phyloP scores from a whole-genome alignment of 139 green algal species.

The Chlorokybus atmophyticus region DNA sequence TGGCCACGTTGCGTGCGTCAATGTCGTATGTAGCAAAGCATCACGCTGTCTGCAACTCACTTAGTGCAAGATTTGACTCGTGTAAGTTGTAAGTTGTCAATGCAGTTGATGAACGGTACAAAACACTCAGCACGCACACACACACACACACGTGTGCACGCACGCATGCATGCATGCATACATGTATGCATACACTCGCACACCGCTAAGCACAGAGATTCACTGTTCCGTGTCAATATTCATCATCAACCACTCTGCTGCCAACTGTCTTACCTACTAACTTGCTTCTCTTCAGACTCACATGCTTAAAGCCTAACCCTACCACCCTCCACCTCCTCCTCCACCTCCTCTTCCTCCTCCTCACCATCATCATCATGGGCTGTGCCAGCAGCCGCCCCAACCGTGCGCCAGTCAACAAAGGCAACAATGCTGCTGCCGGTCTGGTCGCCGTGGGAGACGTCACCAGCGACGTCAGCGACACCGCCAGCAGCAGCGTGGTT shows the following conservation, averaged over 20 bases:
- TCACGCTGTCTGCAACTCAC: background rate
- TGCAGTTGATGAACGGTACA: too few species aligned
- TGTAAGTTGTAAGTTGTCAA: too few species aligned
- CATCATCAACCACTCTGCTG: background rate
- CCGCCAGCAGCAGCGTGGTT: too few species aligned
- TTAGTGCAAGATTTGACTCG: too few species aligned
- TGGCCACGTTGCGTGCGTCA: slow-evolving; percentile 2
- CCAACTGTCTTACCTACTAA: background rate
- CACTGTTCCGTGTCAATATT: background rate
- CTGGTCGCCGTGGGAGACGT: too few species aligned
- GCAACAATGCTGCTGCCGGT: too few species aligned
- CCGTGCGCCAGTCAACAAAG: too few species aligned
- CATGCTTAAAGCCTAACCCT: background rate
- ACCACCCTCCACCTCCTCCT: background rate
- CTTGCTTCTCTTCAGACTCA: background rate
- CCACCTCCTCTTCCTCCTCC: background rate
- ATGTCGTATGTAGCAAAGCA: slow-evolving; percentile 2
- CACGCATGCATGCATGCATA: slow-evolving; percentile 1
- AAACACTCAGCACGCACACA: slow-evolving; percentile 1
- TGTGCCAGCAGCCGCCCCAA: too few species aligned
- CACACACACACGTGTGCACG: slow-evolving; percentile 2
- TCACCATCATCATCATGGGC: too few species aligned
- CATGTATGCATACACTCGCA: slow-evolving; percentile 1
- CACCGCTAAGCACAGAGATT: background rate
- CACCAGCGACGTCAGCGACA: too few species aligned